Evolutionary conservation across 441 rosid genomes (phyloP), one percentile per base, ranked within the genome.

Genomic region (Populus hybrid): DNA sequence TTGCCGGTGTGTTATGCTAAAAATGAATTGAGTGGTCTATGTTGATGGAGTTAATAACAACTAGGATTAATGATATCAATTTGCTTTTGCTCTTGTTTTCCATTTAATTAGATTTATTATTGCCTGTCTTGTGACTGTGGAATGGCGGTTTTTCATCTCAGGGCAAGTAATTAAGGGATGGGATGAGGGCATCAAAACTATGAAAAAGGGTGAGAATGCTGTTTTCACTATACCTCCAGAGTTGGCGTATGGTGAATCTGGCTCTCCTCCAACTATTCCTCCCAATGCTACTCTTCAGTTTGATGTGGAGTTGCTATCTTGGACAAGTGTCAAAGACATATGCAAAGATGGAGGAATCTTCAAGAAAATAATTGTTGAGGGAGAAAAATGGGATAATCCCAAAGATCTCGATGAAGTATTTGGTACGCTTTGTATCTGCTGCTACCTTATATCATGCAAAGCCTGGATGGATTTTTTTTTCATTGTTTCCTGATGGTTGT

Each of bases 131-230:
- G 23, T 19, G 23, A 40, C 57, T 46, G 6, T 46, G 19, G 57
- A 14, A 46, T 14, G 57, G 2, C 7, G 18, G 18, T 46, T 7
- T 7, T 69, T 30, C 26, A 30, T 34, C 23, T 46, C n/a, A 92
- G 95, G 94, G 30, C 91, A 88, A 76, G 95, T 92, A 76, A 92
- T 92, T 40, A 92, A 90, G 76, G 97, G 95, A 80, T 91, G 97
- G 97, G 97, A 92, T 78, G 87, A 80, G 73, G 97, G 97, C 73
- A 86, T 92, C 69, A 92, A 92, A 84, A 91, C 92, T 18, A 92
- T 92, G 95, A 92, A 89, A 86, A 92, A 88, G 79, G 90, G 90
- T 4, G 97, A 92, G 79, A 91, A 92, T 78, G 89, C 95, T 42
- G 77, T 88, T 11, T 89, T 91, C 70, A 92, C 97, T 74, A 91